Base-by-base conservation (phyloP, 2,329 filamentous ascomycete genomes). In the Phyllachora maydis region DNA sequence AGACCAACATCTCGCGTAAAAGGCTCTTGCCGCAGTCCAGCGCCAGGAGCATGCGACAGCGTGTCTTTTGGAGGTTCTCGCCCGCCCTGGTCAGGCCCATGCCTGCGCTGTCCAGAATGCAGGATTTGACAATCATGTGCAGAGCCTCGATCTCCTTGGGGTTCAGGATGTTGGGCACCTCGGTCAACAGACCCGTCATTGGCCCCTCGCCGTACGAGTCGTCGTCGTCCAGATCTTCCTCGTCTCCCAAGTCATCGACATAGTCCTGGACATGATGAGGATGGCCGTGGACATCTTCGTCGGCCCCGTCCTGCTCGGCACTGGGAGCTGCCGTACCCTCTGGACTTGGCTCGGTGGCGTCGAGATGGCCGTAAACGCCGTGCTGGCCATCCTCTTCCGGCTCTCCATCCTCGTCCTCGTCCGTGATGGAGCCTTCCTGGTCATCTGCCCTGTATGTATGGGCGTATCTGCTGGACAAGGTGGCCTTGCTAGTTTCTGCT, bases 101-200 rank as follows among this genome's bases (percentile, higher is more conserved):
- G 29, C 76, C 77, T 28, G 66, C 59, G n/a, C 68, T 70, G 37
- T 90, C 78, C 12, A 92, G 68, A 25, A 95, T 90, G 31, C 83
- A 90, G 9, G 79, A 83, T 54, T 93, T 92, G 37, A 95, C 74
- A 29, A 93, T 90, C 83, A 93, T 92, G 26, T 91, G 85, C 25
- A 95, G 53, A 5, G 88, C 83, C 46, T 95, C 85, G 25, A 93
- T 93, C 47, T 95, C 85, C 26, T 82, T 83, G 0, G 85, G 85
- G 20, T 90, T 83, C 15, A 95, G 58, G 18, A 93, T 91, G 34
- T 95, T 76, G 15, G 85, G 85, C 8, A 95, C 81, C 43, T 95
- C 85, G 0, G 85, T 93, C 26, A 95, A 53, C 9, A 95, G 53
- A 8, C 85, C 85, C 11, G 79, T 75, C 40, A 78, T 61, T 12